Conservation (phyloP, 192 early-diverging fungal species). For the Coemansia biformis region DNA sequence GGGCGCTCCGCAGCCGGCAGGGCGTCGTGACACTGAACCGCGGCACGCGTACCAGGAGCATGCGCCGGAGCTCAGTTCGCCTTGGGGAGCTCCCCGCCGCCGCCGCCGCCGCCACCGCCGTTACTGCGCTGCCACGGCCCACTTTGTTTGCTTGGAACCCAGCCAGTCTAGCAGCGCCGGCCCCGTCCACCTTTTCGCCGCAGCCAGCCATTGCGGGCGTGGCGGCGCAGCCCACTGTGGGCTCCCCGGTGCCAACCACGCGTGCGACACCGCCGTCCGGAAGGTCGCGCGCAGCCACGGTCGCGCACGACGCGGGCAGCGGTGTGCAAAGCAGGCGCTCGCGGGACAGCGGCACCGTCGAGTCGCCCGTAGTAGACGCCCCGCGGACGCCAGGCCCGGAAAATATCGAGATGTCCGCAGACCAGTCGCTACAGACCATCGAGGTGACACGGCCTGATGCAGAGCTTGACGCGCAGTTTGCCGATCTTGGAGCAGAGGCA, state of each 20-base stretch:
- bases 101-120: background rate
- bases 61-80: conserved; percentile 13
- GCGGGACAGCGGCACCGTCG: conserved; percentile 35
- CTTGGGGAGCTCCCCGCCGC: background rate
- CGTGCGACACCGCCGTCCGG: no score
- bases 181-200: conserved; percentile 14
- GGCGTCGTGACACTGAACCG: conserved; percentile 28
- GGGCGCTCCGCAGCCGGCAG: conserved; percentile 17
- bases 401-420: conserved; percentile 12
- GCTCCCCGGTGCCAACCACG: background rate
- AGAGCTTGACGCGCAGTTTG: conserved; percentile 25
- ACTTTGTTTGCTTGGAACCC: background rate
- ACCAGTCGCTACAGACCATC: conserved; percentile 12
- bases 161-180: background rate
- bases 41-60: conserved; percentile 14
- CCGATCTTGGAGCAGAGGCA: conserved; percentile 15
- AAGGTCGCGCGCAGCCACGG: conserved; percentile 24
- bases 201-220: background rate
- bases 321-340: no score
- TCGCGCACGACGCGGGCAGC: no score
- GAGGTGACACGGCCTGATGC: conserved; percentile 10
- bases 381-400: no score
- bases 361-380: background rate
- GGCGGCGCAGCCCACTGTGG: conserved; percentile 4
- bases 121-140: background rate